phyloP scores from a whole-genome alignment of 768 basidiomycete species.

The Pleurotus ostreatus region DNA sequence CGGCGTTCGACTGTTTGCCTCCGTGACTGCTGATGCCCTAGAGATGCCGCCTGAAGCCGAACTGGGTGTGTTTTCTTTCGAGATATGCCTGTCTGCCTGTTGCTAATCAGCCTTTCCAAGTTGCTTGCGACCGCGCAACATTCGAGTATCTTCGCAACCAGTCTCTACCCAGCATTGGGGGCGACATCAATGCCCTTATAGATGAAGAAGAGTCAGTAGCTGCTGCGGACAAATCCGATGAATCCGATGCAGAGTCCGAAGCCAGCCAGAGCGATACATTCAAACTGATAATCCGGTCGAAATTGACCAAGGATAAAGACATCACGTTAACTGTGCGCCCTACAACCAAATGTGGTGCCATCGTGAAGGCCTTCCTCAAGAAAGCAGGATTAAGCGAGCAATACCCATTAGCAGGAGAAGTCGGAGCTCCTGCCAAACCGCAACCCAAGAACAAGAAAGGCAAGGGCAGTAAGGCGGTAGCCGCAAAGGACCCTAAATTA shows the following conservation, averaged over 20 bases:
- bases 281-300: slow-evolving; percentile 64
- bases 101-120: slow-evolving; percentile 28
- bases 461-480: slow-evolving; percentile 18
- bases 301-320: slow-evolving; percentile 40
- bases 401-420: slow-evolving; percentile 36
- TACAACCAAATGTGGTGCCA: slow-evolving; percentile 72
- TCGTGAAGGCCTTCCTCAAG: slow-evolving; percentile 73
- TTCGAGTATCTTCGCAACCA: slow-evolving; percentile 55
- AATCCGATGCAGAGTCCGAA: slow-evolving; percentile 35
- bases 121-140: slow-evolving; percentile 60
- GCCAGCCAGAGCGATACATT: slow-evolving; percentile 47
- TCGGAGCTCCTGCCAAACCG: slow-evolving; percentile 10
- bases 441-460: slow-evolving; percentile 28
- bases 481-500: slow-evolving; percentile 42
- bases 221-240: neutral
- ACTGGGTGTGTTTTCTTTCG: slow-evolving; percentile 41
- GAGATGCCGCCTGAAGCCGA: slow-evolving; percentile 66
- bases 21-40: slow-evolving; percentile 62
- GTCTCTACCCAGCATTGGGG: neutral
- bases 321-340: slow-evolving; percentile 67
- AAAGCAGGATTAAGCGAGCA: slow-evolving; percentile 57
- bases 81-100: neutral
- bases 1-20: slow-evolving; percentile 62
- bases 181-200: neutral
- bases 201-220: neutral